Evolutionary conservation across 2,329 filamentous ascomycete species (phyloP).

Genomic region (Aspergillus aculeatinus): DNA sequence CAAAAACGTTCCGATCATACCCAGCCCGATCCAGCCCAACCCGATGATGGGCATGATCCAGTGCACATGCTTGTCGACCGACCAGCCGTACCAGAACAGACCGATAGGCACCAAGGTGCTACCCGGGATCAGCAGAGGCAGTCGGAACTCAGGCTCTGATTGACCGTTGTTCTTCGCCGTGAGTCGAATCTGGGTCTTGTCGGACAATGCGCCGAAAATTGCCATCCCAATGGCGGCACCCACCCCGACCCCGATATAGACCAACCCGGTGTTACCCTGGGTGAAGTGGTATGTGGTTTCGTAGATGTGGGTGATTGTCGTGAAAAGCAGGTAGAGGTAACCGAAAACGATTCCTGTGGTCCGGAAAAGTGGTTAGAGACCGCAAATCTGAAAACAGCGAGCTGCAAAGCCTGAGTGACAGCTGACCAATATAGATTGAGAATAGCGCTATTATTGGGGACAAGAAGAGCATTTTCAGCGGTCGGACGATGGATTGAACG

Average conservation of each 20-base stretch:
- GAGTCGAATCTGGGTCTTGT: not conserved
- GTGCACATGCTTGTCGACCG: not conserved
- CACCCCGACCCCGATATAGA: not conserved
- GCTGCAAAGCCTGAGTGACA: not conserved
- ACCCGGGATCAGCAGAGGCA: not conserved
- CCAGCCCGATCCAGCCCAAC: not conserved
- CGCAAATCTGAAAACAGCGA: not conserved
- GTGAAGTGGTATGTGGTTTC: not conserved
- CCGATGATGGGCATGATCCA: not conserved
- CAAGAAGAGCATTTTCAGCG: not conserved
- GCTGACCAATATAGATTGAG: not conserved
- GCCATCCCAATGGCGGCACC: not conserved
- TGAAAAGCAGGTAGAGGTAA: not conserved
- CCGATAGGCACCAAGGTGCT: not conserved
- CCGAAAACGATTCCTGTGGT: not conserved
- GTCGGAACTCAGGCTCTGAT: not conserved
- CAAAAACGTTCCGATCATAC: slow-evolving; percentile 2
- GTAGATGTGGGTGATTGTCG: not conserved
- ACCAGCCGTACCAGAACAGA: not conserved
- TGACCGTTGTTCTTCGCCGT: not conserved
- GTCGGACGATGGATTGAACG: not conserved
- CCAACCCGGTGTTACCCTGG: not conserved
- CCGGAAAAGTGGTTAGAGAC: not conserved
- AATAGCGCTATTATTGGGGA: not conserved
- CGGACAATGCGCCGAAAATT: not conserved